These are phyloP conservation scores for Silene noctiflora DNA, from an alignment of 179 eudicot species.

Conservation along the genomic window DNA sequence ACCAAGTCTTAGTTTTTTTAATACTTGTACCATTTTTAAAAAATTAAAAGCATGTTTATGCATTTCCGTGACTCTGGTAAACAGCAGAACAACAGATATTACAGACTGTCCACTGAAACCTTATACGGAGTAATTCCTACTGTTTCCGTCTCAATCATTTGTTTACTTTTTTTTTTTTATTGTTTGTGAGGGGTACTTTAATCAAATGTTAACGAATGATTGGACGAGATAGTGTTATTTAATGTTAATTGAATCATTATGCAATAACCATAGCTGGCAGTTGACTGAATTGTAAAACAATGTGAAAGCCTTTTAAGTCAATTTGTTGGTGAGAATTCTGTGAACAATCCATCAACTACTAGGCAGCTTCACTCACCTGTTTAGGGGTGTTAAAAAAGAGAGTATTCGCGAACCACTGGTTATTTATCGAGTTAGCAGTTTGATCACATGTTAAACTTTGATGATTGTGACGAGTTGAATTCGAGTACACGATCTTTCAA, in stretches of 20 bases:
- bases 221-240: not conserved
- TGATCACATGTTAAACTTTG: too few species aligned
- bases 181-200: too few species aligned
- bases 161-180: too few species aligned
- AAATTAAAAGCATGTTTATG: not conserved
- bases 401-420: too few species aligned
- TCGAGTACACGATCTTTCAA: conserved; percentile 84
- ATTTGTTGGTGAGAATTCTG: not conserved
- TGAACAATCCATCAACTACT: not conserved
- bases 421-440: too few species aligned
- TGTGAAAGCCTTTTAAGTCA: not conserved
- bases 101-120: not conserved
- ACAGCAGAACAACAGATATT: not conserved
- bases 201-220: not conserved
- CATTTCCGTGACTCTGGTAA: not conserved
- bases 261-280: not conserved
- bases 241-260: not conserved
- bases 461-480: too few species aligned
- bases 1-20: conserved; percentile 7
- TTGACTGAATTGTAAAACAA: not conserved
- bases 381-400: too few species aligned
- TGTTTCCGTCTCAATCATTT: too few species aligned
- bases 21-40: not conserved
- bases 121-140: not conserved
- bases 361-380: too few species aligned